A percentile compares a stretch with the other conserved stretches of the same genome.
phyloP scores from a whole-genome alignment of 495 filamentous ascomycete species.

The Aspergillus olivimuriae region DNA sequence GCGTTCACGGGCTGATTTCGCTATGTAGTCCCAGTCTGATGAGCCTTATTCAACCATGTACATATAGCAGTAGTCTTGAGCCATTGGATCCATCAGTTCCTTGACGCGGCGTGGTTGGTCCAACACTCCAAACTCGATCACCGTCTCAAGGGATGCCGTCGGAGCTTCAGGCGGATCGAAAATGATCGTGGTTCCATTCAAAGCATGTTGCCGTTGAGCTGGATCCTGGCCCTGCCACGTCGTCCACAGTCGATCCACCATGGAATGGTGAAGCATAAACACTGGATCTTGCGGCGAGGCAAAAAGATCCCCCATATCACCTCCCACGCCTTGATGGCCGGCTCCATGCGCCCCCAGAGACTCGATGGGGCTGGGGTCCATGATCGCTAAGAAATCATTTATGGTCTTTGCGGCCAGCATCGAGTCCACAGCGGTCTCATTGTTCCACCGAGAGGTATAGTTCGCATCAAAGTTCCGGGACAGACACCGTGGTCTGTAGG shows the following conservation, averaged over 20 bases:
- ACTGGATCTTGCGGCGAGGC: slow-evolving; percentile 41
- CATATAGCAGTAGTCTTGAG: slow-evolving; percentile 18
- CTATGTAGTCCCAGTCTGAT: too few relatives aligned
- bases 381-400: slow-evolving; percentile 16
- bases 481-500: slow-evolving; percentile 57
- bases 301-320: slow-evolving; percentile 22
- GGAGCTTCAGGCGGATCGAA: slow-evolving; percentile 19
- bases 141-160: slow-evolving; percentile 16
- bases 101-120: slow-evolving; percentile 15
- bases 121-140: slow-evolving; percentile 26
- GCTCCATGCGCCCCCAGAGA: slow-evolving; percentile 22
- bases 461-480: slow-evolving; percentile 39
- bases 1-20: slow-evolving; percentile 11
- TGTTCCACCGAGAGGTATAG: slow-evolving; percentile 15
- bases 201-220: slow-evolving; percentile 10
- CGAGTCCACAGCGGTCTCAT: slow-evolving; percentile 8
- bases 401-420: slow-evolving; percentile 3
- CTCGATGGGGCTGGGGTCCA: slow-evolving; percentile 22
- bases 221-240: slow-evolving; percentile 42
- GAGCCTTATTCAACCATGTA: neutral
- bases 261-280: slow-evolving; percentile 52
- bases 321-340: slow-evolving; percentile 23
- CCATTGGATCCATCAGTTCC: slow-evolving; percentile 21
- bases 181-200: slow-evolving; percentile 24
- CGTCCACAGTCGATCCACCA: slow-evolving; percentile 54